Evolutionary conservation across 1,284 basidiomycete species (phyloP), one percentile per base, ranked within the genome.

Genomic region (Rhodotorula sp.): DNA sequence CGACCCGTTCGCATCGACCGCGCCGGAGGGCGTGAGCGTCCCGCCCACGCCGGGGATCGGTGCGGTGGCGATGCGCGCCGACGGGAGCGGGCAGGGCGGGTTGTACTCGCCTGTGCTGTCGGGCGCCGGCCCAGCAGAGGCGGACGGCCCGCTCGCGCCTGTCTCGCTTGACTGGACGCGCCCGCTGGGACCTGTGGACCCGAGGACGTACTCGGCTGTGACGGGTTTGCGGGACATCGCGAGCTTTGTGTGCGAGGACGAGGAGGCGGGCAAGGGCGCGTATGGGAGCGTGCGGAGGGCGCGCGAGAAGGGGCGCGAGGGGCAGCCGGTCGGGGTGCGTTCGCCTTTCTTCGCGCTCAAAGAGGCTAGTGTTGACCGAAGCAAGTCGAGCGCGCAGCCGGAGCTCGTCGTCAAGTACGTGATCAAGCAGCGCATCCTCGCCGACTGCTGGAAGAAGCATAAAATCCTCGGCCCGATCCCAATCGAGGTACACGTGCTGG

Each of bases 401-500:
- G 83, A 85, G 69, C 83, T 97, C 67, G 90, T 98, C 76, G 94
- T 98, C 84, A 99, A 99, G 81, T 96, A 97, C 82, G 90, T 99
- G 80, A 96, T 98, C 85, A 99, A 99, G 83, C 94, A 92, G 68
- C 91, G 95, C 64, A 99, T 99, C 72, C 86, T 99, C 61, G 97
- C 96, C 32, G 96, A 99, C 83, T 99, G 95, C 81, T 99, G 97
- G 97, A 97, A 97, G 85, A 90, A 91, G 79, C 97, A 99, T 81
- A 91, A 92, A 54, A 88, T 90, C 72, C 88, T 93, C 79, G 97
- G 97, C 53, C 97, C 96, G 2, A 97, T 99, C 77, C 96, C 97
- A 13, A 95, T 98, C 82, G 97, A 99, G 83, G 97, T 99, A 54
- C 97, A 97, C 81, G 96, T 99, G 75, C 93, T 99, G 91, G 85